Evolutionary conservation across 2,329 filamentous ascomycete species (phyloP).

Genomic region (Exophiala calicioides): DNA sequence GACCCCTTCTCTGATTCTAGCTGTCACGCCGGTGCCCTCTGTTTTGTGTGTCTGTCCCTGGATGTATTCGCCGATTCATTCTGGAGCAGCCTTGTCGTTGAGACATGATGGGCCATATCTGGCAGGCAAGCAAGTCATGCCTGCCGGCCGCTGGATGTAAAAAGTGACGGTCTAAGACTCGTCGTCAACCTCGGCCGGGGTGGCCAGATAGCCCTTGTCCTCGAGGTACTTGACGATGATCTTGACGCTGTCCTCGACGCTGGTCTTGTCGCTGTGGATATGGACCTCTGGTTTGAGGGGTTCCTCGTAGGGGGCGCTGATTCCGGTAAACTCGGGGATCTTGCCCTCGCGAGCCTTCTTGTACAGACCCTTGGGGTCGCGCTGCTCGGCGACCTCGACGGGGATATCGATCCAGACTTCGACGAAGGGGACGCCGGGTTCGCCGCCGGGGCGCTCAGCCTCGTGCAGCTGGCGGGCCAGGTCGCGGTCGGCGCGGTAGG

Average conservation of each 20-base stretch:
- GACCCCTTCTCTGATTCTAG: too few relatives aligned
- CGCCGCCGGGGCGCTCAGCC: constrained; percentile 58
- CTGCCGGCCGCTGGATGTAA: too few relatives aligned
- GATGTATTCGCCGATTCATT: too few relatives aligned
- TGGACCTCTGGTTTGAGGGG: constrained; percentile 83
- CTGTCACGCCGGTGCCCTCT: too few relatives aligned
- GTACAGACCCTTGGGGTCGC: constrained; percentile 96
- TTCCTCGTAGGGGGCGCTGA: constrained; percentile 92
- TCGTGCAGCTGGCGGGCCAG: constrained; percentile 79
- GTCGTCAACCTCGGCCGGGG: constrained; percentile 24
- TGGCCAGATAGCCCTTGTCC: constrained; percentile 62
- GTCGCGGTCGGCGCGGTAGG: constrained; percentile 83
- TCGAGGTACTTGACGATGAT: constrained; percentile 80
- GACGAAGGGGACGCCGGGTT: constrained; percentile 74
- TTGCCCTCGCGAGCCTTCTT: constrained; percentile 92
- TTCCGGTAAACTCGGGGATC: constrained; percentile 97
- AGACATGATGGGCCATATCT: too few relatives aligned
- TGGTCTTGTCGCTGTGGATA: constrained; percentile 77
- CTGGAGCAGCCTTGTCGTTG: too few relatives aligned
- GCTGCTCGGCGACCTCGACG: constrained; percentile 86
- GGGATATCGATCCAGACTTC: constrained; percentile 94
- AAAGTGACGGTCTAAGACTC: constrained; percentile 16
- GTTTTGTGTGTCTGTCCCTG: too few relatives aligned
- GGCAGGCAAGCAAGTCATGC: too few relatives aligned
- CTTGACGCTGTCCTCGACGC: constrained; percentile 83